Evolutionary conservation across 2,329 filamentous ascomycete genomes (phyloP).

Genomic region (Fusarium subtropicale): DNA sequence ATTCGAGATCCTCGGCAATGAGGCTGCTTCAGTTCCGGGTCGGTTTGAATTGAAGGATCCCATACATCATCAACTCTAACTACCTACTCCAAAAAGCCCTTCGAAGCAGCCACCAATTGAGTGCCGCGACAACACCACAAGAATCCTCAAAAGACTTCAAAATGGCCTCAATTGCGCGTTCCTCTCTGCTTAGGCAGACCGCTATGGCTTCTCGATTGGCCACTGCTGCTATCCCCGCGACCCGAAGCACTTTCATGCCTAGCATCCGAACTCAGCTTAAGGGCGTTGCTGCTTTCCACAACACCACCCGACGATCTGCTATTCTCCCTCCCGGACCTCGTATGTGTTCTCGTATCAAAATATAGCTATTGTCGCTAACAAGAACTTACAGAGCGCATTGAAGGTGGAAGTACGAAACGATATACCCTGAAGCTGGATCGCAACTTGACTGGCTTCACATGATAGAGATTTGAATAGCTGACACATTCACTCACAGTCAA

Average conservation of each 20-base stretch:
- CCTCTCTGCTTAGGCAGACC: slow-evolving; percentile 66
- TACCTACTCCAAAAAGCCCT: slow-evolving; percentile 31
- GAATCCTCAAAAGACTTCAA: slow-evolving; percentile 40
- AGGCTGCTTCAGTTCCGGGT: slow-evolving; percentile 39
- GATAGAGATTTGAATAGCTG: slow-evolving; percentile 26
- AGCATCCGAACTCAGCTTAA: slow-evolving; percentile 49
- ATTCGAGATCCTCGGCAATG: slow-evolving; percentile 66
- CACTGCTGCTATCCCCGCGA: slow-evolving; percentile 54
- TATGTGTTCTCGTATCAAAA: slow-evolving; percentile 32
- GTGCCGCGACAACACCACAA: slow-evolving; percentile 37
- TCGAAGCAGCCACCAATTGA: slow-evolving; percentile 47
- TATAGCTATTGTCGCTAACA: slow-evolving; percentile 56
- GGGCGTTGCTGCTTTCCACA: slow-evolving; percentile 86
- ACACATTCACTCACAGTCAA: slow-evolving; percentile 70
- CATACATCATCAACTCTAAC: slow-evolving; percentile 42
- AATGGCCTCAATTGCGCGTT: slow-evolving; percentile 69
- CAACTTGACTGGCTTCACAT: slow-evolving; percentile 33
- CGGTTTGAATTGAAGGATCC: slow-evolving; percentile 35
- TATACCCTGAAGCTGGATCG: slow-evolving; percentile 16
- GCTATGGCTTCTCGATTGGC: slow-evolving; percentile 56
- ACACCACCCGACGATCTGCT: slow-evolving; percentile 77
- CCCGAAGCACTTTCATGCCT: slow-evolving; percentile 51
- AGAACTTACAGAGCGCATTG: slow-evolving; percentile 70
- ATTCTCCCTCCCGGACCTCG: slow-evolving; percentile 89
- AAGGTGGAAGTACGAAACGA: slow-evolving; percentile 74